A percentile compares a stretch with the other conserved stretches of the same genome.
Evolutionary conservation across 371 early-diverging fungal genomes (phyloP).

Genomic region (Nematocida parisii): DNA sequence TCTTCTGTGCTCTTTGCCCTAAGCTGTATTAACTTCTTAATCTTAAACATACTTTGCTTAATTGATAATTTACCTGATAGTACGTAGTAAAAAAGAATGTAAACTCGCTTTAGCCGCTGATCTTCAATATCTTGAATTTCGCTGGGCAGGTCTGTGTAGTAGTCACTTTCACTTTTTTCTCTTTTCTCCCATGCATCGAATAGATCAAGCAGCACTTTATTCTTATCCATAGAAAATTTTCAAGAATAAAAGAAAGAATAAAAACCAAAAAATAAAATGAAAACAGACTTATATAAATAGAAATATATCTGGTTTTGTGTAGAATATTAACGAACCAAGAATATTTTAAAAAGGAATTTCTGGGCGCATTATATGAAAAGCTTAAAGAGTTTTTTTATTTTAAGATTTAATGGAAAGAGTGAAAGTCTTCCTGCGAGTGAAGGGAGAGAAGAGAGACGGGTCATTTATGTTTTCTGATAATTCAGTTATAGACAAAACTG

Average conservation of each 20-base stretch:
- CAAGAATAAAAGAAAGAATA: not conserved
- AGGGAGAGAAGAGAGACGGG: conserved; percentile 36
- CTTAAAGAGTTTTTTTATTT: not conserved
- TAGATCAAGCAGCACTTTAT: not conserved
- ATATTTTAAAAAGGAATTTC: not conserved
- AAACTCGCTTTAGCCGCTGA: not conserved
- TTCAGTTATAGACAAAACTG: conserved; percentile 21
- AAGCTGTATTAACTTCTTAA: not conserved
- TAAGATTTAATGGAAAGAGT: conserved; percentile 40
- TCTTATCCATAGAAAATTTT: conserved; percentile 1
- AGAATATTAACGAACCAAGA: too few relatives aligned
- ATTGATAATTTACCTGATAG: not conserved
- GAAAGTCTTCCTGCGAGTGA: conserved; percentile 45
- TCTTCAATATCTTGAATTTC: conserved; percentile 1
- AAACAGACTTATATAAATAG: not conserved
- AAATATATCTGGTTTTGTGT: not conserved
- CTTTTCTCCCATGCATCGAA: not conserved
- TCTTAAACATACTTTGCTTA: not conserved
- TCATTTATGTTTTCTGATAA: conserved; percentile 34
- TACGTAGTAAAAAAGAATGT: conserved; percentile 4
- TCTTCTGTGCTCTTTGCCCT: not conserved
- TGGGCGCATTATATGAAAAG: not conserved
- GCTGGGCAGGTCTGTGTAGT: not conserved
- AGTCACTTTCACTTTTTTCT: not conserved
- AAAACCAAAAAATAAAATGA: not conserved